Conservation (phyloP, 2,329 filamentous ascomycete species). For the Penicillium sp. region DNA sequence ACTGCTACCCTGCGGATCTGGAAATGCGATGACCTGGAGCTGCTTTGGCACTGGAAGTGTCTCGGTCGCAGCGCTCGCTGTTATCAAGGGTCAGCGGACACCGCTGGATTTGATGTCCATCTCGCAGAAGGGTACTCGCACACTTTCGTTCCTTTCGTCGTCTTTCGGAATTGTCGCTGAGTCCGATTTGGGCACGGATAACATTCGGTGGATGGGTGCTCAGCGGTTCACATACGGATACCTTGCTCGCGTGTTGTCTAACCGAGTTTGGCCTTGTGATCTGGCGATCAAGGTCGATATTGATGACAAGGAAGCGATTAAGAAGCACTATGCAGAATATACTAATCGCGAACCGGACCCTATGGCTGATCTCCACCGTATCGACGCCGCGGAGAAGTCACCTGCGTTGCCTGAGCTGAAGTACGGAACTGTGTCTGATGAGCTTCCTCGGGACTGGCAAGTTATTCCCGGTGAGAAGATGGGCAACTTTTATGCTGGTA, state of each 20-base stretch:
- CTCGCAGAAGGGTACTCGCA: constrained; percentile 67
- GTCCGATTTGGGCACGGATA: constrained; percentile 83
- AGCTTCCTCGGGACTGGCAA: constrained; percentile 76
- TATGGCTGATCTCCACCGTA: constrained; percentile 14
- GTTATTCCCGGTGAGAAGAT: constrained; percentile 72
- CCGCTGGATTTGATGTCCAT: constrained; percentile 84
- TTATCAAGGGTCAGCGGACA: constrained; percentile 85
- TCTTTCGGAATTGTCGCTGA: constrained; percentile 88
- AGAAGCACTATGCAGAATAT: constrained; percentile 65
- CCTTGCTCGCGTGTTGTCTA: constrained; percentile 71
- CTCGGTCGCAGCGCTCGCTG: constrained; percentile 73
- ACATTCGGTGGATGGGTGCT: constrained; percentile 89
- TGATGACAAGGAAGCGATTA: constrained; percentile 71
- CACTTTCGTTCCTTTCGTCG: constrained; percentile 73
- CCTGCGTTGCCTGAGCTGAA: constrained; percentile 69
- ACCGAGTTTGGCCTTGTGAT: constrained; percentile 84
- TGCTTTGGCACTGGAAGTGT: constrained; percentile 77
- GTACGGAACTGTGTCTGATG: constrained; percentile 78
- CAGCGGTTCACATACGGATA: constrained; percentile 84
- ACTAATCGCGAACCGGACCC: constrained; percentile 36
- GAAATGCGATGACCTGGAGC: constrained; percentile 92
- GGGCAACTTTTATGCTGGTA: constrained; percentile 92
- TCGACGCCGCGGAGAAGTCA: constrained; percentile 43
- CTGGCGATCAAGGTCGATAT: constrained; percentile 82
- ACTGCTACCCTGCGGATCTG: constrained; percentile 88